These are phyloP conservation scores for Trichopus zeylanicus DNA, from an alignment of 116 monocot species.

Conservation along the genomic window DNA sequence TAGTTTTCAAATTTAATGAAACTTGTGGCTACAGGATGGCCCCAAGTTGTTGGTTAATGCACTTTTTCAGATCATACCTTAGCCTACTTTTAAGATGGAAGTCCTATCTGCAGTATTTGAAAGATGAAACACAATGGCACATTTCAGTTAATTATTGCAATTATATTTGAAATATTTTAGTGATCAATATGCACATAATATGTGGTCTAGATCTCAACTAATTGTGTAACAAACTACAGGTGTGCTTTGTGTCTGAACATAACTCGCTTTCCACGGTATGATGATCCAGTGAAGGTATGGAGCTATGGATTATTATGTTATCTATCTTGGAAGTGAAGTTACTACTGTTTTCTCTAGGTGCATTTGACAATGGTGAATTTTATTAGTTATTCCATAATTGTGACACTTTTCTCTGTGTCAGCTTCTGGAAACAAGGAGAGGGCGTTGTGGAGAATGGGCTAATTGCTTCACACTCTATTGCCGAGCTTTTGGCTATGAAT, in stretches of 20 bases:
- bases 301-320: too few relatives aligned
- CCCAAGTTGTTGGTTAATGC: too few relatives aligned
- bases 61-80: neutral
- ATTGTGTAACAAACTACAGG: slow-evolving; percentile 21
- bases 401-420: slow-evolving; percentile 18
- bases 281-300: slow-evolving; percentile 73
- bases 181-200: neutral
- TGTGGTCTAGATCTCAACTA: neutral
- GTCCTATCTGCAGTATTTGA: neutral
- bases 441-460: slow-evolving; percentile 99
- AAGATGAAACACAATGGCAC: neutral
- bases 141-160: neutral
- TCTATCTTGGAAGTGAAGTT: too few relatives aligned
- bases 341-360: slow-evolving; percentile 6
- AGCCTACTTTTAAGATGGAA: too few relatives aligned
- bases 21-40: too few relatives aligned
- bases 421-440: slow-evolving; percentile 94
- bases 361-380: neutral
- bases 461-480: slow-evolving; percentile 97
- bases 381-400: slow-evolving; percentile 2
- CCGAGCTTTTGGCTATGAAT: slow-evolving; percentile 85
- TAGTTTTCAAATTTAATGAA: too few relatives aligned
- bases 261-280: slow-evolving; percentile 87
- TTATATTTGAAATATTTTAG: neutral
- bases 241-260: slow-evolving; percentile 53